Evolutionary conservation across 140 eudicot species (phyloP).

Genomic region (Oenanthe javanica): DNA sequence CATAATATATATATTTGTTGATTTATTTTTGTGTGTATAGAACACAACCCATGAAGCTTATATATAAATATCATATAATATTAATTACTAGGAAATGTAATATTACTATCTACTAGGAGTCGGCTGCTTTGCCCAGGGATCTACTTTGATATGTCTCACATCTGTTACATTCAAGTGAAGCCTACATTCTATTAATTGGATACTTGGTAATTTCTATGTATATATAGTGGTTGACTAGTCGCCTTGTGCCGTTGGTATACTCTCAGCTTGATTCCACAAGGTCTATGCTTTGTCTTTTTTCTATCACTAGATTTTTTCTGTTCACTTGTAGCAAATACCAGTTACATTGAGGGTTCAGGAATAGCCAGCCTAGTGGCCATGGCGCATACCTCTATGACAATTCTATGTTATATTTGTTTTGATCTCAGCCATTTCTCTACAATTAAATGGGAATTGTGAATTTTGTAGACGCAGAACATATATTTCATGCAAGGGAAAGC

Average conservation of each 20-base stretch:
- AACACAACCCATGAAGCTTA: too few species aligned
- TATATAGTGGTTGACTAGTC: too few species aligned
- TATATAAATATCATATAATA: too few species aligned
- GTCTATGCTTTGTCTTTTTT: background rate
- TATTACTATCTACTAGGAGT: background rate
- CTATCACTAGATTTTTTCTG: background rate
- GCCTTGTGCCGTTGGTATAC: background rate
- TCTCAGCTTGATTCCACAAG: background rate
- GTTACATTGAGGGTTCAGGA: too few species aligned
- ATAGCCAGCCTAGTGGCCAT: too few species aligned
- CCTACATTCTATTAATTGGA: background rate
- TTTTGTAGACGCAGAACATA: constrained; percentile 71
- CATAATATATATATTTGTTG: too few species aligned
- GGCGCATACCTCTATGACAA: background rate
- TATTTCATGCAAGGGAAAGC: constrained; percentile 73
- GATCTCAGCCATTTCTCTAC: background rate
- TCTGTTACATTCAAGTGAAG: background rate
- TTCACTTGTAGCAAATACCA: background rate
- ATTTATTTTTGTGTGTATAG: too few species aligned
- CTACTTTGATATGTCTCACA: background rate
- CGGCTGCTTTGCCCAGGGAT: background rate
- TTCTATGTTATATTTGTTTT: background rate
- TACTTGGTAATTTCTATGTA: background rate
- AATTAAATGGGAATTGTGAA: constrained; percentile 6
- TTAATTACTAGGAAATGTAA: background rate